Conservation (phyloP, 345 rosid genomes). For the Syzygium aromaticum region DNA sequence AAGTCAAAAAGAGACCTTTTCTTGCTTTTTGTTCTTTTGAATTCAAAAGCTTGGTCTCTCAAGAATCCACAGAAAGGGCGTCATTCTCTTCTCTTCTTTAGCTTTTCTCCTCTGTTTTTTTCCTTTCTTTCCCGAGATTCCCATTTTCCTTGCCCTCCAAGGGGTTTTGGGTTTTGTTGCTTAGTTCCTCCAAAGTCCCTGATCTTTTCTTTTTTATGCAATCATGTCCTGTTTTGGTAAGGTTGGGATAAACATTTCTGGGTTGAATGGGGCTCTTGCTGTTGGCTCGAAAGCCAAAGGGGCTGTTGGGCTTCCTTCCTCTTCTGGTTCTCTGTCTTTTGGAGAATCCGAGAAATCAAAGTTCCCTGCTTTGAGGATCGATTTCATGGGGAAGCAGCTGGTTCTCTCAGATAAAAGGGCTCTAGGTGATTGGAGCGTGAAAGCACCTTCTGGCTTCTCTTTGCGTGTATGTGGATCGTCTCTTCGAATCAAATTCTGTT, state of each 20-base stretch:
- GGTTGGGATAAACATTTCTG: conserved; percentile 7
- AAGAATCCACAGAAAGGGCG: background rate
- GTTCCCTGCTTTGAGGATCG: conserved; percentile 15
- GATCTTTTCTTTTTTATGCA: background rate
- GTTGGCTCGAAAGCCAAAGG: conserved; percentile 5
- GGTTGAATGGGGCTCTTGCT: conserved; percentile 4
- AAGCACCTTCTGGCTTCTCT: conserved; percentile 13
- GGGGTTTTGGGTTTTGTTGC: background rate
- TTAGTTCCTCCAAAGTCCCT: background rate
- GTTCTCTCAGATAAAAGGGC: conserved; percentile 18
- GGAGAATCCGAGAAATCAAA: conserved; percentile 14
- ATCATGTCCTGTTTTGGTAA: conserved; percentile 27
- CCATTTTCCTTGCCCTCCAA: background rate
- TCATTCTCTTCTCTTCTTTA: background rate
- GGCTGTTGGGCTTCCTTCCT: conserved; percentile 11
- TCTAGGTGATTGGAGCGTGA: conserved; percentile 15
- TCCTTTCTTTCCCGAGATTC: background rate
- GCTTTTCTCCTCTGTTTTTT: background rate
- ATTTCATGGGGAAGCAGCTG: conserved; percentile 25
- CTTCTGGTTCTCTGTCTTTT: conserved; percentile 7
- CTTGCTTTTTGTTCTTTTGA: background rate
- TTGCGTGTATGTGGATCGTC: conserved; percentile 24
- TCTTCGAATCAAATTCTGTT: background rate
- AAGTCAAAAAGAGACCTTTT: background rate
- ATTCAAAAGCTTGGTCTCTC: background rate